These are phyloP conservation scores for Ascochyta viciae-villosae DNA, from an alignment of 2,329 filamentous ascomycete genomes.

Conservation along the genomic window DNA sequence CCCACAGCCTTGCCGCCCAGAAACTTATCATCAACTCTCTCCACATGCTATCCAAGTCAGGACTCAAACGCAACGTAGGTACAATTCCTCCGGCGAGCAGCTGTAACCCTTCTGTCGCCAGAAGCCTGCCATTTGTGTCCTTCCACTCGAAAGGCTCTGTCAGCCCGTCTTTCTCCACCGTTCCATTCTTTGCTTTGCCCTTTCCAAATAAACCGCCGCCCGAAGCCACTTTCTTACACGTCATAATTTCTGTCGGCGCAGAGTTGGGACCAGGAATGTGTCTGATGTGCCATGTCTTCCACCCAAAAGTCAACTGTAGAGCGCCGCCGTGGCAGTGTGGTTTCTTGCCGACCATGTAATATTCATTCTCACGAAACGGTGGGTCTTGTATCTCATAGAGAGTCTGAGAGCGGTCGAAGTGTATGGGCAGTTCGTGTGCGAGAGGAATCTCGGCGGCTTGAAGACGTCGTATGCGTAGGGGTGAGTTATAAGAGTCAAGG, in stretches of 20 bases:
- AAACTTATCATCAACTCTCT: conserved; percentile 26
- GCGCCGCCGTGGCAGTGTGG: conserved; percentile 21
- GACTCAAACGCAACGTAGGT: conserved; percentile 22
- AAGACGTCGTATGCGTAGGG: conserved; percentile 28
- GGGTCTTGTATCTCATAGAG: conserved; percentile 29
- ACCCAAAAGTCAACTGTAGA: conserved; percentile 19
- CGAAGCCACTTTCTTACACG: conserved; percentile 21
- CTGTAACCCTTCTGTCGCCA: conserved; percentile 26
- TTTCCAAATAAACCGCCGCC: conserved; percentile 15
- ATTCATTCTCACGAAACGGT: conserved; percentile 26
- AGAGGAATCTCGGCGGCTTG: conserved; percentile 22
- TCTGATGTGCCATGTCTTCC: conserved; percentile 23
- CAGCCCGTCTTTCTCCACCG: conserved; percentile 11
- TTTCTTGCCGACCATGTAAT: conserved; percentile 24
- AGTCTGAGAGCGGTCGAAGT: conserved; percentile 20
- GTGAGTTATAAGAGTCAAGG: conserved; percentile 21
- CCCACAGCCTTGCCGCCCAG: conserved; percentile 23
- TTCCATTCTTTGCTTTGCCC: conserved; percentile 11
- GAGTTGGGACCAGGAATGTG: conserved; percentile 17
- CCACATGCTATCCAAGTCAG: conserved; percentile 27
- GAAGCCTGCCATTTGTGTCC: conserved; percentile 18
- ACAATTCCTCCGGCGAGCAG: conserved; percentile 16
- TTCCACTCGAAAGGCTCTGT: conserved; percentile 25
- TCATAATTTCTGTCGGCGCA: conserved; percentile 21
- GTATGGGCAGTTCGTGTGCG: conserved; percentile 14